Evolutionary conservation across 78 protist genomes (phyloP), one percentile per base, ranked within the genome.

Genomic region (Dictyostelium capitatum): DNA sequence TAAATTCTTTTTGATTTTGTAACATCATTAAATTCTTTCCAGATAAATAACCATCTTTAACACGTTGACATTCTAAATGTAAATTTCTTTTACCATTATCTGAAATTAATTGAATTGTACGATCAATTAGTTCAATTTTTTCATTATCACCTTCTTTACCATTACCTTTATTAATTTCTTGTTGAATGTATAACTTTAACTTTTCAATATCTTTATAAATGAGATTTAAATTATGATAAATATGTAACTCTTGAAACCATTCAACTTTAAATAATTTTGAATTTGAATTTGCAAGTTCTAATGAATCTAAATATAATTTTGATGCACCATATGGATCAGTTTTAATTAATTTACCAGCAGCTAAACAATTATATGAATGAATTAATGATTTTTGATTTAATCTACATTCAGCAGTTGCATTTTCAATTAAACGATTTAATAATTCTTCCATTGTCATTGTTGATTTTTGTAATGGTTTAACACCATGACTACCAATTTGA

Each of bases 371-470:
- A 54, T 53, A 32, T 2, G 89, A 14, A 65, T 81, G 83, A 1
- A 83, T 72, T 25, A 93, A 28, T 0, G 62, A 32, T 23, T 73
- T 72, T 43, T 82, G 90, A 50, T 72, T 14, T 17, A 65, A 69
- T 50, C 84, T 83, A 41, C 73, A 15, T 23, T 93, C 96, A 4
- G 84, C 4, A 1, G 90, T 65, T 6, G 96, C 79, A 64, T 81
- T 93, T 51, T 93, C 94, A 23, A 93, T 79, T 28, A 93, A 20
- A 2, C 90, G 0, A 5, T 78, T 82, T 14, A 93, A 30, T 17
- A 93, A n/a, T 47, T 93, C 77, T 15, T 84, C 96, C 91, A 93
- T 93, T 25, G 96, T 87, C 87, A 80, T 82, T 0, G 92, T 83
- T 62, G 80, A 83, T 89, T 57, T 83, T 73, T 78, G 80, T 3